Conservation (phyloP, 1,139 yeast species). For the Suhomyces panamericanus region DNA sequence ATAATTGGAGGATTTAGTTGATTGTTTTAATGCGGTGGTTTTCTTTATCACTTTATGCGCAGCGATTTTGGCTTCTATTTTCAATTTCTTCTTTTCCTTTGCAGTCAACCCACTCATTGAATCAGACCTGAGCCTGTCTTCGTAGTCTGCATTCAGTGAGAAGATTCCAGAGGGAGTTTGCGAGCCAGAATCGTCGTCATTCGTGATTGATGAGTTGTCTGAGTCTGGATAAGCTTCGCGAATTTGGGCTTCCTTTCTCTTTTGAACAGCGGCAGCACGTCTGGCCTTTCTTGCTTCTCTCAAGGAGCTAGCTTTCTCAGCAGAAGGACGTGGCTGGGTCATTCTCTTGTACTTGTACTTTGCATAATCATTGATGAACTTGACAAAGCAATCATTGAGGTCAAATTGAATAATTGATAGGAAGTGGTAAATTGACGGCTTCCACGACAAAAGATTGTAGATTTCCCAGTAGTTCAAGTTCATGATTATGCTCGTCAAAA, state of each 20-base stretch:
- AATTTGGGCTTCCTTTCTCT: constrained; percentile 3
- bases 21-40: constrained; percentile 24
- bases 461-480: constrained; percentile 48
- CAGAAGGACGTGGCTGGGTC: constrained; percentile 15
- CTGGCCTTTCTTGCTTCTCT: constrained; percentile 16
- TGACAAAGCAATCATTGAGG: constrained; percentile 40
- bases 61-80: constrained; percentile 32
- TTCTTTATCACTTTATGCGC: constrained; percentile 32
- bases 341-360: constrained; percentile 27
- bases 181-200: constrained; percentile 14
- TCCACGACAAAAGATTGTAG: constrained; percentile 44
- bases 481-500: constrained; percentile 42
- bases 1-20: constrained; percentile 45
- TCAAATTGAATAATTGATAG: constrained; percentile 41
- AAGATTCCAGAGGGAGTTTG: constrained; percentile 11
- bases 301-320: constrained; percentile 13
- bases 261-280: constrained; percentile 9
- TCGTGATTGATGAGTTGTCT: constrained; percentile 8
- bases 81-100: constrained; percentile 26
- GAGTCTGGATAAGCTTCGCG: constrained; percentile 9
- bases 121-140: constrained; percentile 29
- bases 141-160: constrained; percentile 20
- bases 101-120: constrained; percentile 24
- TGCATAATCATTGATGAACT: constrained; percentile 38
- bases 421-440: constrained; percentile 47